Conservation (phyloP, 2,329 filamentous ascomycete species). For the Purpureocillium takamizusanense region DNA sequence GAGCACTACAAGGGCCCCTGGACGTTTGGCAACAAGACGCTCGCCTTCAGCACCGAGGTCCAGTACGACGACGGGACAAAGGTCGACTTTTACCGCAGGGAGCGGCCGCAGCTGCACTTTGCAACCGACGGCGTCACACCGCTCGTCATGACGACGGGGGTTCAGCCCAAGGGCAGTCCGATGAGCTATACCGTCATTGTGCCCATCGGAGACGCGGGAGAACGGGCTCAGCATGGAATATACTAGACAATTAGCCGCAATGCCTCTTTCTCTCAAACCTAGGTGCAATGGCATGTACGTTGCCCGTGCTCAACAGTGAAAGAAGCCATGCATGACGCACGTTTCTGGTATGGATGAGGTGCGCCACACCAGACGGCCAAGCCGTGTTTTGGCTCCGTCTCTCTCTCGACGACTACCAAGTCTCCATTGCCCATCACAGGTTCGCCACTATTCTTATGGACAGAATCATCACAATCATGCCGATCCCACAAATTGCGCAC, state of each 20-base stretch:
- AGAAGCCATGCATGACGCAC: too few relatives aligned
- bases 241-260: background rate
- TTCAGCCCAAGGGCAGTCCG: conserved; percentile 26
- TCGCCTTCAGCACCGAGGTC: conserved; percentile 19
- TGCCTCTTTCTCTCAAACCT: too few relatives aligned
- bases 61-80: conserved; percentile 27
- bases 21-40: conserved; percentile 16
- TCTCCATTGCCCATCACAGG: too few relatives aligned
- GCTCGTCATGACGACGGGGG: conserved; percentile 28
- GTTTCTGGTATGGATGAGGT: too few relatives aligned
- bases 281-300: background rate
- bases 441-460: too few relatives aligned
- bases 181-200: conserved; percentile 14
- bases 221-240: conserved; percentile 4
- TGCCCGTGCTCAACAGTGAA: too few relatives aligned
- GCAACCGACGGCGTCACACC: too few relatives aligned
- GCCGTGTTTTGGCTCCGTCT: too few relatives aligned
- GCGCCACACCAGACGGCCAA: too few relatives aligned
- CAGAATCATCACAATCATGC: too few relatives aligned
- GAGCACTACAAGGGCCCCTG: conserved; percentile 17
- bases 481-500: too few relatives aligned
- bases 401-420: too few relatives aligned
- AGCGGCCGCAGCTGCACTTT: conserved; percentile 28
- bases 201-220: conserved; percentile 13
- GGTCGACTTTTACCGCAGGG: conserved; percentile 30